Base-by-base conservation (phyloP, 2,329 filamentous ascomycete genomes). In the Pezicula rhizophila region DNA sequence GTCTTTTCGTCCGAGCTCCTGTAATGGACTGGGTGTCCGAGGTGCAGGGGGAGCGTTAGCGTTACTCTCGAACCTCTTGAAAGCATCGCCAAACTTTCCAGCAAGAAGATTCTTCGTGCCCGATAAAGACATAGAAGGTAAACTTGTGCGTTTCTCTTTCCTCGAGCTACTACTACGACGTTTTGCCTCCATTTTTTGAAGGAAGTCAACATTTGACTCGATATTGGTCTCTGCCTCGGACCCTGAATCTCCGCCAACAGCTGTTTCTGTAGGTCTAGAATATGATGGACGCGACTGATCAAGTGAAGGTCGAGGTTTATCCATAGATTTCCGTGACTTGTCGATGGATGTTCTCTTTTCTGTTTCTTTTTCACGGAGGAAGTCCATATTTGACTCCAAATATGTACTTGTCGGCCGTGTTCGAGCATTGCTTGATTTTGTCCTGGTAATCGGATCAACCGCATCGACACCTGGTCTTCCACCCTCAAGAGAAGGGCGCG, bases 61-160 rank as follows among this genome's bases (percentile, higher is more conserved):
- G 55, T 60, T 61, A 28, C 58, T 76, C 66, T 99, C 93, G 58
- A 97, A 97, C 5, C 87, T 80, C 62, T 92, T 89, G 70, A 97
- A 96, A 3, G 92, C 91, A 60, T 96, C 91, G 1, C 91, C 89
- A 65, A 97, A 96, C 58, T 86, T 89, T 20, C 90, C 88, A 5
- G 84, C 85, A n/a, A 96, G 74, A 34, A 95, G 81, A 49, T 82
- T 88, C 67, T 93, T 95, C 23, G 86, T 87, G 35, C 82, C 82
- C 6, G 85, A 82, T 15, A 89, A 68, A 0, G 85, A 82, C 47
- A 86, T 76, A 1, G 77, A 79, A 11, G 79, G 77, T 54, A 95
- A 68, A 65, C 88, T 93, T 1, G 83, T 76, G 10, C 87, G 79
- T 65, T 95, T 95, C 42, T 71, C 84, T 20, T 73, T 70, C 44